phyloP scores from a whole-genome alignment of 208 protist genomes.

The Wallacemonas collosoma region DNA sequence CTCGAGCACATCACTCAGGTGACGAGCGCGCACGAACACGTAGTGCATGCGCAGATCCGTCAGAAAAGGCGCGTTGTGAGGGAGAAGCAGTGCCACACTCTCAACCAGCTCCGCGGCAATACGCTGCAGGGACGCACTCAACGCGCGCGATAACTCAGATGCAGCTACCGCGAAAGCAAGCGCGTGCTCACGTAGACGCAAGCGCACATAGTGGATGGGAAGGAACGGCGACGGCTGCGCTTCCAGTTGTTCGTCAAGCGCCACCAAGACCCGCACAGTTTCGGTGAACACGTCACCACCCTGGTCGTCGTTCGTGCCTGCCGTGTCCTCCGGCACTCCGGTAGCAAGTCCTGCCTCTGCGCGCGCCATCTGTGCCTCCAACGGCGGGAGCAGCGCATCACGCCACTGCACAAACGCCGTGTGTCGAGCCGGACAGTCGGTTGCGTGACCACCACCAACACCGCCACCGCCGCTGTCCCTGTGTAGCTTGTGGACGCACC shows the following conservation, averaged over 20 bases:
- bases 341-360: background rate
- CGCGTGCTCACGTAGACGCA: slow-evolving; percentile 47
- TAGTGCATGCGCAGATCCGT: slow-evolving; percentile 75
- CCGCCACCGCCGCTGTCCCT: background rate
- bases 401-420: slow-evolving; percentile 9
- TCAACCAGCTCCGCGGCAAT: slow-evolving; percentile 50
- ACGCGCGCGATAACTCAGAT: slow-evolving; percentile 24
- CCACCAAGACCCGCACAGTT: slow-evolving; percentile 46
- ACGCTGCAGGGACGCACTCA: slow-evolving; percentile 42
- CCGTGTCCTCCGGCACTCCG: background rate
- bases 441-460: background rate
- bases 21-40: slow-evolving; percentile 54
- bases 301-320: background rate
- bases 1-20: slow-evolving; percentile 32
- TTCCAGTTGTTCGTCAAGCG: slow-evolving; percentile 33
- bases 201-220: slow-evolving; percentile 54
- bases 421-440: background rate
- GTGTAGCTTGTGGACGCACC: too few species aligned
- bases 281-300: slow-evolving; percentile 14
- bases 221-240: slow-evolving; percentile 31
- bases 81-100: slow-evolving; percentile 57
- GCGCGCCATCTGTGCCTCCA: slow-evolving; percentile 19
- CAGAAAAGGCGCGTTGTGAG: slow-evolving; percentile 52
- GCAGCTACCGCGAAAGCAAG: slow-evolving; percentile 43
- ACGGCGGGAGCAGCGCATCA: background rate